A percentile compares a stretch with the other conserved stretches of the same genome.
These are phyloP conservation scores for Tetradesmus obliquus DNA, from an alignment of 139 green algal species.

Conservation along the genomic window DNA sequence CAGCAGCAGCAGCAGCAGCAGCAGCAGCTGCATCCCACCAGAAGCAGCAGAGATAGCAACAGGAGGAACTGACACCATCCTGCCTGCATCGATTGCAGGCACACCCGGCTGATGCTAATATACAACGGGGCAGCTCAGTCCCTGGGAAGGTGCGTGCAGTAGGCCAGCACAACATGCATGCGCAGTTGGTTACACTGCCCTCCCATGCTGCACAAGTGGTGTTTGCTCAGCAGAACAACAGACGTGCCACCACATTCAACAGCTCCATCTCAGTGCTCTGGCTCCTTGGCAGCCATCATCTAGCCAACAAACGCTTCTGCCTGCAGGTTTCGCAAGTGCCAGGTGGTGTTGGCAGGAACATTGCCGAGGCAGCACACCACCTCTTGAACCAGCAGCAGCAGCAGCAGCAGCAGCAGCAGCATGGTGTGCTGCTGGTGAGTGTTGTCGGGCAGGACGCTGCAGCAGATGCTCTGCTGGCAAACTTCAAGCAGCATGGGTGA, in stretches of 20 bases:
- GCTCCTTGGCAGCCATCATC: too few relatives aligned
- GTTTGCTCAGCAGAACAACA: background rate
- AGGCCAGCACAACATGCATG: background rate
- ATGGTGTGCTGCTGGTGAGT: conserved; percentile 54
- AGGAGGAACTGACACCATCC: background rate
- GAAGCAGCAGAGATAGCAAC: background rate
- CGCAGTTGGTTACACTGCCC: background rate
- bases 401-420: conserved; percentile 30
- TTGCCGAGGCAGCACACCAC: conserved; percentile 58
- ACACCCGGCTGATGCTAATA: background rate
- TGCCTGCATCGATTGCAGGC: background rate
- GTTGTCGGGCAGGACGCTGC: conserved; percentile 61
- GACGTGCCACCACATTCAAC: background rate
- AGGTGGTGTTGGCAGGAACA: conserved; percentile 76
- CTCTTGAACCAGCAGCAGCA: background rate
- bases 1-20: background rate
- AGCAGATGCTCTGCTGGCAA: conserved; percentile 52
- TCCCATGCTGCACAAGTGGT: background rate
- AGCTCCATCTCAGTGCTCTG: background rate
- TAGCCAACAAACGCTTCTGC: background rate
- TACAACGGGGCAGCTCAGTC: conserved; percentile 23
- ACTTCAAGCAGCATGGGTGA: conserved; percentile 44
- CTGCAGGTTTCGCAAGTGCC: conserved; percentile 62
- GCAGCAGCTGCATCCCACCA: background rate
- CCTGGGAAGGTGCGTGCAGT: background rate